These are phyloP conservation scores for Fusarium siculi DNA, from an alignment of 2,329 filamentous ascomycete species.

Conservation along the genomic window DNA sequence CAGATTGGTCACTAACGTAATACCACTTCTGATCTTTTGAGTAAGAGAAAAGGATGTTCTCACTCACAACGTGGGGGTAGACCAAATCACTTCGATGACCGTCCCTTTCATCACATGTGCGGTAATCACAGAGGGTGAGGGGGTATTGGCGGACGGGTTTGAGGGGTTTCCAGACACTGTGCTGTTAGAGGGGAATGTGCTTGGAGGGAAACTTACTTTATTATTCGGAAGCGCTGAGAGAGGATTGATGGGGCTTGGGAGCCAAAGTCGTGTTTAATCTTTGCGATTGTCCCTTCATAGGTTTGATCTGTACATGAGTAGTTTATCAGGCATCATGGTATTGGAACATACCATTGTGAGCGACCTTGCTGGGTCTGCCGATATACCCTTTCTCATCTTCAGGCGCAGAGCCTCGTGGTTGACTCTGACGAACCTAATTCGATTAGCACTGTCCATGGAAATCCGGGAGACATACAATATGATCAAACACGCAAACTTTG, in stretches of 20 bases:
- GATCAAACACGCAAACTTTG: background rate
- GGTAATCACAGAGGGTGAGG: background rate
- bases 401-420: background rate
- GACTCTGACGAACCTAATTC: background rate
- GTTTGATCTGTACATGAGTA: background rate
- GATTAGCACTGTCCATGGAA: fast-evolving
- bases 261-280: background rate
- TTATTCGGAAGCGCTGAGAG: background rate
- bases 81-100: background rate
- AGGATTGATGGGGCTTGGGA: background rate
- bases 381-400: background rate
- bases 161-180: background rate
- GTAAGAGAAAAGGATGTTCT: background rate
- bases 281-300: background rate
- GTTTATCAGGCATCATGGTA: background rate
- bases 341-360: background rate
- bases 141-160: background rate
- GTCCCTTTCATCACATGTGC: background rate
- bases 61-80: background rate
- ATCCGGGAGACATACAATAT: background rate
- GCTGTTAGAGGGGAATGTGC: background rate
- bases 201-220: background rate
- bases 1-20: background rate
- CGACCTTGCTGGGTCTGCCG: background rate
- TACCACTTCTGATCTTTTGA: background rate